Evolutionary conservation across 805 yeast species (phyloP).

Genomic region (Zygoascus bituminiphila): DNA sequence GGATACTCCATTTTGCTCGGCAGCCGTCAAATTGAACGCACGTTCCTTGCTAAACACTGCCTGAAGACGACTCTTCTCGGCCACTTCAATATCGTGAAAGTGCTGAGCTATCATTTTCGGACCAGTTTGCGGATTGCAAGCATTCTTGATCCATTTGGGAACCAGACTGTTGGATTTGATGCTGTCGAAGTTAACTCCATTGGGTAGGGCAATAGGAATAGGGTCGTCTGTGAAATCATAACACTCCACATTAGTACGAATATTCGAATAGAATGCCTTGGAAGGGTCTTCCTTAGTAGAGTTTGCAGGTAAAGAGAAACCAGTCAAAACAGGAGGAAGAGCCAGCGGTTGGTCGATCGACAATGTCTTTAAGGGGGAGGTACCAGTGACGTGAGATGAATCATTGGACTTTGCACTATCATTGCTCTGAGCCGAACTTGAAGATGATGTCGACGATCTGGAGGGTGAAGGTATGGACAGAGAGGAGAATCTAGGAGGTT

Average conservation of each 20-base stretch:
- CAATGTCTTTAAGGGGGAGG: not conserved
- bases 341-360: not conserved
- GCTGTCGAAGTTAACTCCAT: constrained; percentile 5
- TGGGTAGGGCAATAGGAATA: constrained; percentile 15
- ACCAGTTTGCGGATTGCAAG: constrained; percentile 32
- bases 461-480: not conserved
- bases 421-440: not conserved
- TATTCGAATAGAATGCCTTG: constrained; percentile 23
- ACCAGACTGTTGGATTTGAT: constrained; percentile 21
- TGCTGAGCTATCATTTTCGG: constrained; percentile 38
- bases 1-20: not conserved
- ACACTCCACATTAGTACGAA: constrained; percentile 22
- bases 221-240: constrained; percentile 23
- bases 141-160: constrained; percentile 48
- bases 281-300: constrained; percentile 17
- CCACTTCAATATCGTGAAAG: constrained; percentile 58
- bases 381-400: not conserved
- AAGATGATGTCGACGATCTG: not conserved
- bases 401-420: not conserved
- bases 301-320: constrained; percentile 20
- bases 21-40: constrained; percentile 7
- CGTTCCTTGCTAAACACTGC: constrained; percentile 29
- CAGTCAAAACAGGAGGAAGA: constrained; percentile 21
- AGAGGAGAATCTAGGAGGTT: not conserved
- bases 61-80: constrained; percentile 61